Conservation (phyloP, 2,329 filamentous ascomycete genomes). For the Trichophyton mentagrophytes region DNA sequence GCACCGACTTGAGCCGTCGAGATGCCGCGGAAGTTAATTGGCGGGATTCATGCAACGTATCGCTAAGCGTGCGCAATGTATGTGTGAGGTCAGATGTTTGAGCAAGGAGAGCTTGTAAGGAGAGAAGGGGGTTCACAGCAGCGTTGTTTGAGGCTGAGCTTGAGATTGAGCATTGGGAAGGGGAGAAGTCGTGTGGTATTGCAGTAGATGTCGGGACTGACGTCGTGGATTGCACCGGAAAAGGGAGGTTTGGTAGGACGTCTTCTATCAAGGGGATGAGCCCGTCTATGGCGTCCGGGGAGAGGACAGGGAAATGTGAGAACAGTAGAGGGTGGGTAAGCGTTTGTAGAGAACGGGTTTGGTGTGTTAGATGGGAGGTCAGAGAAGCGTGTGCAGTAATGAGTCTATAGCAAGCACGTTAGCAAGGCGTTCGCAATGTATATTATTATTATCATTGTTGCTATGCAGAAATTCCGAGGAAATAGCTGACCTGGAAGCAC, state of each 20-base stretch:
- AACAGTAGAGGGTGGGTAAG: conserved; percentile 47
- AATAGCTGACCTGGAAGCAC: conserved; percentile 38
- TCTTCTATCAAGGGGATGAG: conserved; percentile 45
- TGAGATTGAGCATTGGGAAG: conserved; percentile 13
- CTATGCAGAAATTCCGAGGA: not conserved
- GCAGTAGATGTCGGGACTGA: not conserved
- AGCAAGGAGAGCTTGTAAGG: conserved; percentile 54
- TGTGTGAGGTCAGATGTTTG: conserved; percentile 62
- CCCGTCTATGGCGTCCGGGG: conserved; percentile 42
- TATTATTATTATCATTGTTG: no score
- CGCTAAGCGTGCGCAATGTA: conserved; percentile 72
- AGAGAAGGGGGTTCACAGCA: conserved; percentile 42
- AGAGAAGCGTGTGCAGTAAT: conserved; percentile 47
- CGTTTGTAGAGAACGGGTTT: conserved; percentile 47
- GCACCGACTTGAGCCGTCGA: conserved; percentile 64
- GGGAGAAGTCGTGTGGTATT: conserved; percentile 14
- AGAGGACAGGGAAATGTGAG: conserved; percentile 42
- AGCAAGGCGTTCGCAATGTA: conserved; percentile 3
- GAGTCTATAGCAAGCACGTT: conserved; percentile 28
- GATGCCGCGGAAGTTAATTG: conserved; percentile 75
- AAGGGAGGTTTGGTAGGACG: conserved; percentile 42
- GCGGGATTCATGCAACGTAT: conserved; percentile 86
- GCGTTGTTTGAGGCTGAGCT: conserved; percentile 12
- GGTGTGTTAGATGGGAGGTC: conserved; percentile 47
- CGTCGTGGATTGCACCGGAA: conserved; percentile 20